These are phyloP conservation scores for Naganishia onofrii DNA, from an alignment of 768 basidiomycete genomes.

Conservation along the genomic window DNA sequence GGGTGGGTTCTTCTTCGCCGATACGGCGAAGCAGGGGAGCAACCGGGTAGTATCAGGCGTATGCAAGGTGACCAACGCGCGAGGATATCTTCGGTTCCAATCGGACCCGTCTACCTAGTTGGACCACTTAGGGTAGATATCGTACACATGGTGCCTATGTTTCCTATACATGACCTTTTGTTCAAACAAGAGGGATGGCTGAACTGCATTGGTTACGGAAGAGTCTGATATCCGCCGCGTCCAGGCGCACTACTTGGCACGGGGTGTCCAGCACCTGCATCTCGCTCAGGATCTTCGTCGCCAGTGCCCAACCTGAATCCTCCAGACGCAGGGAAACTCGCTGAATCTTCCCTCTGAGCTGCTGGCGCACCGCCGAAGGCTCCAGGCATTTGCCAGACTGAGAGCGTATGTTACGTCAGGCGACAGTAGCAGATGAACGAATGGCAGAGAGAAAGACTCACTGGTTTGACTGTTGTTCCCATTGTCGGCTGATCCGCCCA, in stretches of 20 bases:
- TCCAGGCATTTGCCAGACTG: conserved; percentile 23
- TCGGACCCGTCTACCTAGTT: background rate
- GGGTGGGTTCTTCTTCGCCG: conserved; percentile 28
- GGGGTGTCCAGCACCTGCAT: conserved; percentile 17
- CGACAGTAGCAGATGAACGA: background rate
- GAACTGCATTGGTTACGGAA: background rate
- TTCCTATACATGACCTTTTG: background rate
- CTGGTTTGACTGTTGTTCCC: conserved; percentile 19
- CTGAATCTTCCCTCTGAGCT: background rate
- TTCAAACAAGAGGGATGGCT: background rate
- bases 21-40: background rate
- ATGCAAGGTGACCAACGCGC: conserved; percentile 10
- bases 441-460: background rate
- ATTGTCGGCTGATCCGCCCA: conserved; percentile 14
- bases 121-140: background rate
- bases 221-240: conserved; percentile 20
- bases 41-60: conserved; percentile 12
- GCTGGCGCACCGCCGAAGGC: conserved; percentile 12
- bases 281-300: conserved; percentile 15
- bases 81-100: conserved; percentile 15
- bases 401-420: background rate
- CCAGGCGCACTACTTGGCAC: conserved; percentile 6
- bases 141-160: background rate
- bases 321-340: conserved; percentile 1
- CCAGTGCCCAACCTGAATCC: conserved; percentile 15